These are phyloP conservation scores for Lachancea quebecensis DNA, from an alignment of 805 yeast genomes.

Conservation along the genomic window DNA sequence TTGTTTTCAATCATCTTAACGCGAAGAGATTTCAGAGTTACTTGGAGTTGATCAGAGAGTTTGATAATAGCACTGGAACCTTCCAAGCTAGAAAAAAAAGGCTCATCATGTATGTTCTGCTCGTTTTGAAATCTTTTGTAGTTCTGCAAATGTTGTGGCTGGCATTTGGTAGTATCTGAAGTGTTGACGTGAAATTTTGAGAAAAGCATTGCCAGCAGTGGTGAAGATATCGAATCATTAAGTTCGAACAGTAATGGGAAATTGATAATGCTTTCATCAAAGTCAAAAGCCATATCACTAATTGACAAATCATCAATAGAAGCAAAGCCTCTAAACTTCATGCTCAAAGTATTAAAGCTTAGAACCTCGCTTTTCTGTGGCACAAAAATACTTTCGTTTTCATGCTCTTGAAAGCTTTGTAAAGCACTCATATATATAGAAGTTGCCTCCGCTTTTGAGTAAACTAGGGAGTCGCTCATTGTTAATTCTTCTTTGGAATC, in stretches of 20 bases:
- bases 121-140: slow-evolving; percentile 23
- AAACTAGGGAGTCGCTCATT: slow-evolving; percentile 50
- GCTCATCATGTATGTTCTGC: slow-evolving; percentile 13
- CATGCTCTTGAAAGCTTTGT: slow-evolving; percentile 36
- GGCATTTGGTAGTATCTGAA: neutral
- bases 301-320: slow-evolving; percentile 28
- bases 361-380: neutral
- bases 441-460: slow-evolving; percentile 61
- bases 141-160: slow-evolving; percentile 3
- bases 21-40: slow-evolving; percentile 3
- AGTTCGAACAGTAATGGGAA: slow-evolving; percentile 9
- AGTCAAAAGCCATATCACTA: slow-evolving; percentile 31
- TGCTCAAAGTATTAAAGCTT: slow-evolving; percentile 17
- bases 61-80: neutral
- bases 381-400: neutral
- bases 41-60: slow-evolving; percentile 4
- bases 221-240: slow-evolving; percentile 8
- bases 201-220: slow-evolving; percentile 1
- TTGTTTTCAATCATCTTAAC: slow-evolving; percentile 3
- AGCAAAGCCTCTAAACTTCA: slow-evolving; percentile 44
- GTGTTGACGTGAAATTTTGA: neutral
- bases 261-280: slow-evolving; percentile 34
- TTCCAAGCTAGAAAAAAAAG: slow-evolving; percentile 12
- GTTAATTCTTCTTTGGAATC: slow-evolving; percentile 9
- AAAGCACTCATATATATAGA: slow-evolving; percentile 81